Evolutionary conservation across 139 green algal species (phyloP).

Genomic region (Monoraphidium neglectum): DNA sequence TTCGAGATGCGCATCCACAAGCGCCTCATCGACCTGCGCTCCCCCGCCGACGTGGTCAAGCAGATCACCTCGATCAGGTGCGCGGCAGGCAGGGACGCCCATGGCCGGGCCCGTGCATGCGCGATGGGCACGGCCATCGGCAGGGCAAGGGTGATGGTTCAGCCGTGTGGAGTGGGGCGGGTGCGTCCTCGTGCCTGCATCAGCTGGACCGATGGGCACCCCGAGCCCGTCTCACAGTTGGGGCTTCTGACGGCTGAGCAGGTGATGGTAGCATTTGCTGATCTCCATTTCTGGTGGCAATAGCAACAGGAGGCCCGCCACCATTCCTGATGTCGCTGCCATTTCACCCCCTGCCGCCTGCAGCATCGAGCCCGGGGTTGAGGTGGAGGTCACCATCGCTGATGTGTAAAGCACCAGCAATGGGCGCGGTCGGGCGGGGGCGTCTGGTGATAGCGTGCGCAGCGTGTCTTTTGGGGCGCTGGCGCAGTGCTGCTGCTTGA

Average conservation of each 20-base stretch:
- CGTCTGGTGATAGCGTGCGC: too few relatives aligned
- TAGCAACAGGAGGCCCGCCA: neutral
- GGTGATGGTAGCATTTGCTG: neutral
- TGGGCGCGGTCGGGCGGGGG: too few relatives aligned
- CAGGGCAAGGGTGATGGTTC: neutral
- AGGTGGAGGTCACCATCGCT: slow-evolving; percentile 84
- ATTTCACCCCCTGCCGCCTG: neutral
- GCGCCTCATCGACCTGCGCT: slow-evolving; percentile 98
- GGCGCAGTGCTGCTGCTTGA: too few relatives aligned
- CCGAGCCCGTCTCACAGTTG: neutral
- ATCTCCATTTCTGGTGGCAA: neutral
- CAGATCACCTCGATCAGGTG: slow-evolving; percentile 98
- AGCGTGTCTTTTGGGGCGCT: too few relatives aligned
- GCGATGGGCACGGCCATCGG: neutral
- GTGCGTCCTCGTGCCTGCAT: neutral
- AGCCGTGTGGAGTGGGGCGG: too few relatives aligned
- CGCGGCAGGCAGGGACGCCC: neutral
- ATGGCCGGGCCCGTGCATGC: neutral
- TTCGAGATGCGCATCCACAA: slow-evolving; percentile 99
- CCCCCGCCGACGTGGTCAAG: slow-evolving; percentile 97
- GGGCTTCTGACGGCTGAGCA: neutral
- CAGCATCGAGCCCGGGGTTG: slow-evolving; percentile 97
- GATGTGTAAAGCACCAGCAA: slow-evolving; percentile 31
- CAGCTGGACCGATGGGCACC: neutral
- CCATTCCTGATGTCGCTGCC: neutral